Percentiles rank a stretch among this genome's conserved stretches.
Evolutionary conservation across 2,329 filamentous ascomycete genomes (phyloP).

Genomic region (Neofusicoccum cordaticola): DNA sequence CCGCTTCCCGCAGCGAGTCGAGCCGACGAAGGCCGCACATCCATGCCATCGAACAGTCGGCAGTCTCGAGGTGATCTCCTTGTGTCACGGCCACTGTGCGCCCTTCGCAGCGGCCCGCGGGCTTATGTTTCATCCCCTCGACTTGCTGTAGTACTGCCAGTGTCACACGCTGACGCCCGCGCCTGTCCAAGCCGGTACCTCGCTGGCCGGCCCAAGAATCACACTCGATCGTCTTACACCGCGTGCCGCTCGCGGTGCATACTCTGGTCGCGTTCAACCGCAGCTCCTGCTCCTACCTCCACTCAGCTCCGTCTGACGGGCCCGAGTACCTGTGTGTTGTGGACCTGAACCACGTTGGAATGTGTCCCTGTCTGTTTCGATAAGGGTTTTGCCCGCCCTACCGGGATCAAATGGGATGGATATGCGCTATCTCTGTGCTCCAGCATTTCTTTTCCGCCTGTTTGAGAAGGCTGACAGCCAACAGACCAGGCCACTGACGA

Average conservation of each 20-base stretch:
- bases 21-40: constrained; percentile 7
- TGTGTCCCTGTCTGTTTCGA: constrained; percentile 10
- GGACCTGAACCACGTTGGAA: neutral
- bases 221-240: neutral
- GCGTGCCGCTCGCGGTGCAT: neutral
- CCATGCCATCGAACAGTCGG: neutral
- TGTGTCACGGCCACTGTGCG: neutral
- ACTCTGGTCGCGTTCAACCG: neutral
- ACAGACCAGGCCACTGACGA: neutral
- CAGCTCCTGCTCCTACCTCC: neutral
- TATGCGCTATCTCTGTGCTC: constrained; percentile 2
- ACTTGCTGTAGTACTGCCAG: neutral
- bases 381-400: neutral
- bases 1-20: constrained; percentile 6
- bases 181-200: neutral
- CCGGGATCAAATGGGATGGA: constrained; percentile 3
- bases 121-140: constrained; percentile 11
- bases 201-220: neutral
- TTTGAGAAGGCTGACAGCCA: constrained; percentile 10
- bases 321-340: neutral
- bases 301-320: neutral
- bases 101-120: neutral
- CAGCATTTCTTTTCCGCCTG: neutral
- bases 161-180: constrained; percentile 10
- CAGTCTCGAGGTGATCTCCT: neutral